phyloP scores from a whole-genome alignment of 352 stramenopile species.

The Pythium sukuiense region DNA sequence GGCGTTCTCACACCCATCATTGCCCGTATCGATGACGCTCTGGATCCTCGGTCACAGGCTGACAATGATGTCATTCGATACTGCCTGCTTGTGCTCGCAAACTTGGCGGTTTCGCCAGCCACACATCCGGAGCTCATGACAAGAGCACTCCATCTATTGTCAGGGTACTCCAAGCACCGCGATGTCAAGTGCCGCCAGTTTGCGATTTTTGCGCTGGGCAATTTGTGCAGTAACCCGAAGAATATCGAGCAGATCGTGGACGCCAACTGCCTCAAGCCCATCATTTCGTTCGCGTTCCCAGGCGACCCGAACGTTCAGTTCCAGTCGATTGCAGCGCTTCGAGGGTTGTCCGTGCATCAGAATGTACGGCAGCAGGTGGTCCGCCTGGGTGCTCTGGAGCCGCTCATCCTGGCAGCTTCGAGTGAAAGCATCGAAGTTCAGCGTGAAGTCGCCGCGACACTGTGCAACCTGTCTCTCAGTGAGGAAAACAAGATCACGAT shows the following conservation, averaged over 20 bases:
- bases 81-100: slow-evolving; percentile 93
- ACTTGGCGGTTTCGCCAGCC: slow-evolving; percentile 85
- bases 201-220: slow-evolving; percentile 94
- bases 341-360: slow-evolving; percentile 91
- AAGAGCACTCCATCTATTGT: slow-evolving; percentile 83
- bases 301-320: slow-evolving; percentile 95
- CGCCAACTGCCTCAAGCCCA: slow-evolving; percentile 88
- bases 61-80: slow-evolving; percentile 96
- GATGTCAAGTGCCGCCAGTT: slow-evolving; percentile 97
- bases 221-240: slow-evolving; percentile 91
- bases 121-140: slow-evolving; percentile 86
- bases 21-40: slow-evolving; percentile 82
- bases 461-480: slow-evolving; percentile 94
- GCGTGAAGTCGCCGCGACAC: slow-evolving; percentile 92
- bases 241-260: slow-evolving; percentile 91
- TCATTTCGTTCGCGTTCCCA: slow-evolving; percentile 95
- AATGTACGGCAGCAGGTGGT: slow-evolving; percentile 90
- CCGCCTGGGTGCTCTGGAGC: slow-evolving; percentile 91
- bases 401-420: slow-evolving; percentile 90
- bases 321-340: slow-evolving; percentile 93
- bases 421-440: slow-evolving; percentile 94
- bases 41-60: slow-evolving; percentile 91
- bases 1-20: slow-evolving; percentile 90
- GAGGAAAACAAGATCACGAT: slow-evolving; percentile 97
- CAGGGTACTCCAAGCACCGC: slow-evolving; percentile 92